phyloP scores from a whole-genome alignment of 1,284 basidiomycete species.

The Ustilago sp. region DNA sequence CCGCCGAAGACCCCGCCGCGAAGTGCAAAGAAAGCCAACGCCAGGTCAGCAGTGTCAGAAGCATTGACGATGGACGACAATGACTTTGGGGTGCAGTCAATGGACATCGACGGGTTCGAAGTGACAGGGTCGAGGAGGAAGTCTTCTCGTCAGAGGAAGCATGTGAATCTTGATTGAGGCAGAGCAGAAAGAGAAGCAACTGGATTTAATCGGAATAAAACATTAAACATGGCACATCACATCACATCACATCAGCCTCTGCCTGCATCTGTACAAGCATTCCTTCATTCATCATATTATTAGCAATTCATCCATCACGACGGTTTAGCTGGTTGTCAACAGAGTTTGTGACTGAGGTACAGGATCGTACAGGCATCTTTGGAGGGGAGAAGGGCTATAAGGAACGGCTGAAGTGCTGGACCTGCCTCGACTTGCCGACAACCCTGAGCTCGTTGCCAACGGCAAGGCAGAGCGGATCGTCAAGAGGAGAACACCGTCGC shows the following conservation, averaged over 20 bases:
- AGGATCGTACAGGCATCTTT: no score
- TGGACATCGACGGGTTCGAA: constrained; percentile 33
- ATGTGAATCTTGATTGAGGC: constrained; percentile 32
- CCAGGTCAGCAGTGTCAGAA: not conserved
- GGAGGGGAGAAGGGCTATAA: no score
- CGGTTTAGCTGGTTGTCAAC: not conserved
- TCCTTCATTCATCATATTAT: not conserved
- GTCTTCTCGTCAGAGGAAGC: constrained; percentile 33
- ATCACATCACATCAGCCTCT: not conserved
- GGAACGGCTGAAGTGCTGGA: no score
- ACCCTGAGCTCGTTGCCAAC: no score
- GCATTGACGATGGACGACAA: not conserved
- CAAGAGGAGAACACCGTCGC: no score
- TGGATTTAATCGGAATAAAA: not conserved
- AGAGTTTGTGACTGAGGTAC: not conserved
- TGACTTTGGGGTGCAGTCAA: constrained; percentile 6
- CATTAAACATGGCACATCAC: not conserved
- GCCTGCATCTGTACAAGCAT: not conserved
- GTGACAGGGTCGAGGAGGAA: constrained; percentile 25
- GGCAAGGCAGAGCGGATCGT: no score
- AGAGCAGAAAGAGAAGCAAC: not conserved
- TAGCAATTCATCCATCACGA: not conserved
- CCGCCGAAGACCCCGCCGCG: constrained; percentile 24
- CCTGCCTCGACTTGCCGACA: no score
- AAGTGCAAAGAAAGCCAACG: constrained; percentile 9